Evolutionary conservation across 163 green algal species (phyloP).

Genomic region (Picocystis sp.): DNA sequence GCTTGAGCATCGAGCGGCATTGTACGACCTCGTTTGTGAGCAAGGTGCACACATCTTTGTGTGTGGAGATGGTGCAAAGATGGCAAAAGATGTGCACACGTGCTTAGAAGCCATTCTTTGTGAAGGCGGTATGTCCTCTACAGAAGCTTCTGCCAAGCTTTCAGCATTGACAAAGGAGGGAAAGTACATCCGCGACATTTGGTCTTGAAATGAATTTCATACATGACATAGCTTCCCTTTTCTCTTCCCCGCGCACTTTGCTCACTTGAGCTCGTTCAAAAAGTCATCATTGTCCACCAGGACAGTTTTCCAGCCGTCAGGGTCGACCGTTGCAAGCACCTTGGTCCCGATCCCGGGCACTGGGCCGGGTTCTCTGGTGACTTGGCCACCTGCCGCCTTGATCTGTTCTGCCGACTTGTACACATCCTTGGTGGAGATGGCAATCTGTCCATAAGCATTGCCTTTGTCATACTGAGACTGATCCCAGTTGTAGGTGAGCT

Average conservation of each 20-base stretch:
- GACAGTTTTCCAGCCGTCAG: slow-evolving; percentile 60
- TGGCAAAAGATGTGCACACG: slow-evolving; percentile 88
- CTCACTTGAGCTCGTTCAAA: slow-evolving; percentile 25
- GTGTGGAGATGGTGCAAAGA: slow-evolving; percentile 85
- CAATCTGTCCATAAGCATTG: slow-evolving; percentile 45
- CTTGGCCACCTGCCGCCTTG: slow-evolving; percentile 38
- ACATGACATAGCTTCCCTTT: too few species aligned
- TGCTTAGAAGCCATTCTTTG: slow-evolving; percentile 52
- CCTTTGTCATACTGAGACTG: slow-evolving; percentile 46
- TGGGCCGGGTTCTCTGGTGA: slow-evolving; percentile 54
- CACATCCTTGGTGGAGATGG: slow-evolving; percentile 40
- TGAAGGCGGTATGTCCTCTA: neutral
- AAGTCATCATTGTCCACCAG: slow-evolving; percentile 42
- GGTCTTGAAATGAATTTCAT: slow-evolving; percentile 41
- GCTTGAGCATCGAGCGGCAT: slow-evolving; percentile 19
- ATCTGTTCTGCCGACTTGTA: slow-evolving; percentile 73
- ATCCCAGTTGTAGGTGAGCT: slow-evolving; percentile 84
- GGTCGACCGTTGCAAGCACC: slow-evolving; percentile 55
- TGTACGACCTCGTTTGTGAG: slow-evolving; percentile 31
- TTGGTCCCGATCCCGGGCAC: slow-evolving; percentile 70
- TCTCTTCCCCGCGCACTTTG: too few species aligned
- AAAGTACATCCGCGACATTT: slow-evolving; percentile 87
- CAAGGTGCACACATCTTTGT: slow-evolving; percentile 61
- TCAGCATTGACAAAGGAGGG: slow-evolving; percentile 40
- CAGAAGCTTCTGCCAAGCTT: slow-evolving; percentile 2